A percentile compares a stretch with the other conserved stretches of the same genome.
These are phyloP conservation scores for Inga oerstediana DNA, from an alignment of 306 rosid species.

Conservation along the genomic window DNA sequence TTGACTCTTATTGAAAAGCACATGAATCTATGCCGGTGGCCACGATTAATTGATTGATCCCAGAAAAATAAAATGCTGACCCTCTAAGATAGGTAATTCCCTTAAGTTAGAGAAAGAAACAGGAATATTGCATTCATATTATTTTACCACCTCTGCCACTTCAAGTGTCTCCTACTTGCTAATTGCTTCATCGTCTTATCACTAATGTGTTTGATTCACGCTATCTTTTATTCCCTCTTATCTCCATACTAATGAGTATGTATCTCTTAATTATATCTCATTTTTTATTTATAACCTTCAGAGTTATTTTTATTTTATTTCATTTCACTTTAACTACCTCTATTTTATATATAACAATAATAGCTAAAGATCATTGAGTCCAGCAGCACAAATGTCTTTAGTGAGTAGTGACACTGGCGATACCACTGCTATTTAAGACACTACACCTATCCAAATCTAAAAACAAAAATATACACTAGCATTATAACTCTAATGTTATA, in stretches of 20 bases:
- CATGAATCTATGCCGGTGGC: slow-evolving; percentile 18
- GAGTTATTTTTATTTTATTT: no score
- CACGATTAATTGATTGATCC: slow-evolving; percentile 14
- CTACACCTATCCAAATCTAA: no score
- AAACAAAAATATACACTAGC: no score
- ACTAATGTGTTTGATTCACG: neutral
- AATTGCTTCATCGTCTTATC: neutral
- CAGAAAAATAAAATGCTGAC: neutral
- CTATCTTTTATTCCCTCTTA: neutral
- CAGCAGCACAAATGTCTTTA: no score
- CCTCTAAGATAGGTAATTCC: no score
- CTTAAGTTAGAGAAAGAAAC: slow-evolving; percentile 1
- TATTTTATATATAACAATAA: no score
- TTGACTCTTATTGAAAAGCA: neutral
- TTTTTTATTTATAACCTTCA: neutral
- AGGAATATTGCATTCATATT: neutral
- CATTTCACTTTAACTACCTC: neutral
- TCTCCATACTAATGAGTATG: neutral
- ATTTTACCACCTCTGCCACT: neutral
- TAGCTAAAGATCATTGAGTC: no score
- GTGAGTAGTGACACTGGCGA: no score
- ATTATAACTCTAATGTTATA: no score
- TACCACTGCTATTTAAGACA: no score
- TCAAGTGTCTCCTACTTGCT: neutral
- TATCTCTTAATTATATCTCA: neutral